These are phyloP conservation scores for Neofusicoccum parvum DNA, from an alignment of 2,329 filamentous ascomycete genomes.

Conservation along the genomic window DNA sequence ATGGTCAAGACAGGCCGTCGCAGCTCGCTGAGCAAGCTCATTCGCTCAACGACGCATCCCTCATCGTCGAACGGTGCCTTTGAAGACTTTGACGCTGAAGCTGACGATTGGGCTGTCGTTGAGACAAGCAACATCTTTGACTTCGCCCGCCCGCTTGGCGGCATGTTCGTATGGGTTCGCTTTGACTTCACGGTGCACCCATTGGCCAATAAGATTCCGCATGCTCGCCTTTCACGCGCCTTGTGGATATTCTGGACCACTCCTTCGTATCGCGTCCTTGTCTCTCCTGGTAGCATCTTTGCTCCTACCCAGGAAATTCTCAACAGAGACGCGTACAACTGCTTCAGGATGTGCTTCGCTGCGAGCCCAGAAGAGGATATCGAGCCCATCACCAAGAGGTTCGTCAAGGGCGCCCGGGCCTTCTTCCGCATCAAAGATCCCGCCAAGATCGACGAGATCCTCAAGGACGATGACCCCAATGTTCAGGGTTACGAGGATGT, in stretches of 20 bases:
- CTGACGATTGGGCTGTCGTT: conserved; percentile 72
- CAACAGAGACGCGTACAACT: conserved; percentile 66
- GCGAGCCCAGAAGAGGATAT: conserved; percentile 76
- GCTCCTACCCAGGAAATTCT: conserved; percentile 64
- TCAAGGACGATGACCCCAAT: conserved; percentile 41
- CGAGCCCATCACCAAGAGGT: conserved; percentile 60
- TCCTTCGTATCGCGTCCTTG: conserved; percentile 70
- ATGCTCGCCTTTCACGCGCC: conserved; percentile 62
- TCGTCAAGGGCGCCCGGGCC: conserved; percentile 67
- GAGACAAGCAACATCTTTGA: conserved; percentile 73
- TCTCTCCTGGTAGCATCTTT: conserved; percentile 74
- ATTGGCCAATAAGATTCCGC: conserved; percentile 59
- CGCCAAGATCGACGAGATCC: conserved; percentile 65
- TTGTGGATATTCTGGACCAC: conserved; percentile 72
- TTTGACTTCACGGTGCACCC: conserved; percentile 74
- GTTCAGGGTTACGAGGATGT: not conserved
- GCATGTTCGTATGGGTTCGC: conserved; percentile 90
- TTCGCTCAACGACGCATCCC: conserved; percentile 36
- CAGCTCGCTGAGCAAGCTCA: conserved; percentile 31
- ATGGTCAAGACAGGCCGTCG: conserved; percentile 64
- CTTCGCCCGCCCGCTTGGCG: conserved; percentile 79
- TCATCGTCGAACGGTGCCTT: conserved; percentile 27
- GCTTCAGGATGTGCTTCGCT: conserved; percentile 80
- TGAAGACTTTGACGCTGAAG: conserved; percentile 32
- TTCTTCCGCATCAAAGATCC: conserved; percentile 78